A percentile compares a stretch with the other conserved stretches of the same genome.
Evolutionary conservation across 106 monocot species (phyloP).

Genomic region (Triglochin maritima): DNA sequence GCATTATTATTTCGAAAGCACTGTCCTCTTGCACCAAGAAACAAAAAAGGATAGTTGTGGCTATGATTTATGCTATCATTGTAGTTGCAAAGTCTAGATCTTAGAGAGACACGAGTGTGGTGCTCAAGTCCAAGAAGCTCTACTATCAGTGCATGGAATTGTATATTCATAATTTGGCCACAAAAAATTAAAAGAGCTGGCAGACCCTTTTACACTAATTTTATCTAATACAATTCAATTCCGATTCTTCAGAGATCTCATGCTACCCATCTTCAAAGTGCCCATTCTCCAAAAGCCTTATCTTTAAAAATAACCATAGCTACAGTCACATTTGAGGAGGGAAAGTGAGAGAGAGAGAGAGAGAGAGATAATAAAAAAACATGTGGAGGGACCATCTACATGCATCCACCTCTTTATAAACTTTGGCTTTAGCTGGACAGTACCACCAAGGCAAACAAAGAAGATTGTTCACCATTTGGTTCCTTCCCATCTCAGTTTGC

Average conservation of each 20-base stretch:
- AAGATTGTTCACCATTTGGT: not conserved
- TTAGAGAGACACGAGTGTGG: constrained; percentile 3
- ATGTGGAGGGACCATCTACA: constrained; percentile 3
- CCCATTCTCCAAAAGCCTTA: constrained; percentile 8
- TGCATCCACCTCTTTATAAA: constrained; percentile 8
- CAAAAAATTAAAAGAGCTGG: not conserved
- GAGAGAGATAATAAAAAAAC: not conserved
- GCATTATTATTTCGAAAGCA: no score
- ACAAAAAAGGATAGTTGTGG: not conserved
- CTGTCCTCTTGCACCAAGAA: no score
- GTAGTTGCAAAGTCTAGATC: constrained; percentile 1
- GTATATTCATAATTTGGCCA: not conserved
- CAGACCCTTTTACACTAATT: not conserved
- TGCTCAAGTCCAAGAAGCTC: not conserved
- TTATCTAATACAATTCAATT: not conserved
- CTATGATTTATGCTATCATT: constrained; percentile 1
- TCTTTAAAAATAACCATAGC: constrained; percentile 3
- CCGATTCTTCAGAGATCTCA: constrained; percentile 2
- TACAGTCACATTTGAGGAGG: not conserved
- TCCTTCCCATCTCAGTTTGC: not conserved
- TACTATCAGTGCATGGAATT: not conserved
- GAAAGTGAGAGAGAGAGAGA: not conserved
- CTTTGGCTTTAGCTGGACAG: not conserved
- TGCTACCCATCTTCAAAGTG: constrained; percentile 4
- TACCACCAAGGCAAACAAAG: not conserved